Evolutionary conservation across 1,139 yeast genomes (phyloP).

Genomic region (Suhomyces maxii): DNA sequence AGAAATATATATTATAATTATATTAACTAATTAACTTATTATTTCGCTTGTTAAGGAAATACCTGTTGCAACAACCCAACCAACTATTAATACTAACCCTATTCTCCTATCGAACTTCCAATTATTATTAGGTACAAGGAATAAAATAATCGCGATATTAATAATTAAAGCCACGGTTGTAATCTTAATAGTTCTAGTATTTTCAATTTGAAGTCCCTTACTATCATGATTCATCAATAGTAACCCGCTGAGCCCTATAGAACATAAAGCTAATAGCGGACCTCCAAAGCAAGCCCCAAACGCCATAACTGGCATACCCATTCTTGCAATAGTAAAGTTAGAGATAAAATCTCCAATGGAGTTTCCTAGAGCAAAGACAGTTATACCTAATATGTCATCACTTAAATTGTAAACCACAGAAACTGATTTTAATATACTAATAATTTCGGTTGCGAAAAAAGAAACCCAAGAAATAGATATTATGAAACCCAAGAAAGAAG

Average conservation of each 20-base stretch:
- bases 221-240: constrained; percentile 36
- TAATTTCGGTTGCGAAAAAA: constrained; percentile 72
- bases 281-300: constrained; percentile 95
- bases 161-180: constrained; percentile 30
- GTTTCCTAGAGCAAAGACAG: constrained; percentile 90
- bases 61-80: constrained; percentile 56
- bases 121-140: constrained; percentile 58
- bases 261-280: constrained; percentile 59
- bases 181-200: constrained; percentile 19
- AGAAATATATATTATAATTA: not conserved
- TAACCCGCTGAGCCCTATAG: constrained; percentile 59
- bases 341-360: constrained; percentile 89
- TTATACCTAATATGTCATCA: constrained; percentile 76
- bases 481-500: constrained; percentile 61
- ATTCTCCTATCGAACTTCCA: constrained; percentile 66
- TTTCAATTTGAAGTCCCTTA: constrained; percentile 13
- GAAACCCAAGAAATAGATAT: constrained; percentile 75
- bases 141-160: constrained; percentile 52
- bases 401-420: constrained; percentile 63
- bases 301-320: constrained; percentile 93
- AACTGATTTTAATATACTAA: constrained; percentile 62
- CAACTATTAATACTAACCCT: constrained; percentile 39
- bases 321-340: constrained; percentile 75
- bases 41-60: constrained; percentile 31
- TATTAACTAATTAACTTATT: not conserved